Conservation (phyloP, 495 filamentous ascomycete species). For the Neurospora hispaniola region DNA sequence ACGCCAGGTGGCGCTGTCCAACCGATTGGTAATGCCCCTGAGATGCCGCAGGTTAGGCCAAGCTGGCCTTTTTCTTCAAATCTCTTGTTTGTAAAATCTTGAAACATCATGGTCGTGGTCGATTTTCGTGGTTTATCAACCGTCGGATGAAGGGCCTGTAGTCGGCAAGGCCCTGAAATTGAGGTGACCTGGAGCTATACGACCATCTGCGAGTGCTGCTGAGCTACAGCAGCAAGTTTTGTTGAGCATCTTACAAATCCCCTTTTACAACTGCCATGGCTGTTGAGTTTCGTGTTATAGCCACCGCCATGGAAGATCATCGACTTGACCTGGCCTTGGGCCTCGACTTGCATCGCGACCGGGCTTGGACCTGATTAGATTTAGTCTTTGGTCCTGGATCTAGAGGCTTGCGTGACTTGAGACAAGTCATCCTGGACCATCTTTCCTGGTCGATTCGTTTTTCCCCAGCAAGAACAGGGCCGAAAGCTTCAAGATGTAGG, state of each 20-base stretch:
- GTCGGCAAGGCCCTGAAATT: not conserved
- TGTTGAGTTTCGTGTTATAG: not conserved
- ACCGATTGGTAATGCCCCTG: not conserved
- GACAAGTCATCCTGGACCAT: not conserved
- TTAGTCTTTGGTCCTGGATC: not conserved
- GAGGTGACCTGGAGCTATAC: not conserved
- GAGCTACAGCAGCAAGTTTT: too few species aligned
- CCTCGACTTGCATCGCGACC: not conserved
- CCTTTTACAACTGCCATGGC: not conserved
- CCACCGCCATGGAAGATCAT: not conserved
- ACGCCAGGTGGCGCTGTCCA: not conserved
- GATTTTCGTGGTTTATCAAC: not conserved
- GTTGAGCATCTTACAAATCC: too few species aligned
- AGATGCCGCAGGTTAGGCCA: not conserved
- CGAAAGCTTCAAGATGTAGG: not conserved
- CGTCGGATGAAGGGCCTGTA: not conserved
- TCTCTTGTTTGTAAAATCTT: not conserved
- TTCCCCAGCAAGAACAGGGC: not conserved
- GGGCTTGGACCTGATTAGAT: not conserved
- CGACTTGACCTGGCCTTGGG: not conserved
- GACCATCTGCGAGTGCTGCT: not conserved
- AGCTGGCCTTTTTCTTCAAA: not conserved
- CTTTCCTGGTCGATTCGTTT: not conserved
- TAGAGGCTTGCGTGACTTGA: not conserved
- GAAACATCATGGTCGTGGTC: not conserved